Conservation (phyloP, 2,329 filamentous ascomycete genomes). For the Fusarium brevicatenulatum region DNA sequence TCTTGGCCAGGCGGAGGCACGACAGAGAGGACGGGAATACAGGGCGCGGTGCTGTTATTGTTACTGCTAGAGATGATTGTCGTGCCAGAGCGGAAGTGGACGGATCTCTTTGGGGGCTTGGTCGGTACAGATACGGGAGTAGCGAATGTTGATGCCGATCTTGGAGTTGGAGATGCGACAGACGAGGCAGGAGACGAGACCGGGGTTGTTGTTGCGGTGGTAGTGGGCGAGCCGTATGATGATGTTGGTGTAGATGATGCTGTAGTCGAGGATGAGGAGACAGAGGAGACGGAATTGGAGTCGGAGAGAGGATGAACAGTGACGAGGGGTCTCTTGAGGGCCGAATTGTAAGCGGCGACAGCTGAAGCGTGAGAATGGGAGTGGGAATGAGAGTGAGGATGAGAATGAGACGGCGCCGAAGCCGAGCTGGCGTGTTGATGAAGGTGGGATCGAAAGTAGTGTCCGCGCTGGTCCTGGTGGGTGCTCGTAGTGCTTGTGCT, state of each 20-base stretch:
- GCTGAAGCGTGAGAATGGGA: constrained; percentile 27
- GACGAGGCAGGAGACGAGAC: constrained; percentile 35
- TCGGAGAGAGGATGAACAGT: constrained; percentile 34
- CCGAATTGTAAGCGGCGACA: constrained; percentile 36
- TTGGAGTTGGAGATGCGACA: constrained; percentile 35
- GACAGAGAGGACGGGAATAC: constrained; percentile 46
- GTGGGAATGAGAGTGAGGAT: constrained; percentile 1
- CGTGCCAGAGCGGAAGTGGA: constrained; percentile 25
- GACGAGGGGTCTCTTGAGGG: constrained; percentile 38
- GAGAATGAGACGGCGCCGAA: constrained; percentile 16
- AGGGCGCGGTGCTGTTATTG: constrained; percentile 48
- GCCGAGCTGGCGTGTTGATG: constrained; percentile 34
- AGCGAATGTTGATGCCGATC: constrained; percentile 33
- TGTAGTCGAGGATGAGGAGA: constrained; percentile 32
- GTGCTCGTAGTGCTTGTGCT: constrained; percentile 2
- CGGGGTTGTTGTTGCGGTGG: constrained; percentile 29
- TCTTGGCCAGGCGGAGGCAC: constrained; percentile 47
- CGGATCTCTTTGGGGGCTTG: constrained; percentile 25
- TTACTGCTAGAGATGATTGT: constrained; percentile 25
- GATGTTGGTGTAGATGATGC: constrained; percentile 33
- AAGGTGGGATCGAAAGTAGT: constrained; percentile 38
- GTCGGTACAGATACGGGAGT: constrained; percentile 26
- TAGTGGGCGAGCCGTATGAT: constrained; percentile 28
- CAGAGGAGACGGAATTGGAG: constrained; percentile 35
- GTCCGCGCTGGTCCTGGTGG: constrained; percentile 20